Evolutionary conservation across 441 rosid genomes (phyloP), one percentile per base, ranked within the genome.

Genomic region (Francoa sonchifolia): DNA sequence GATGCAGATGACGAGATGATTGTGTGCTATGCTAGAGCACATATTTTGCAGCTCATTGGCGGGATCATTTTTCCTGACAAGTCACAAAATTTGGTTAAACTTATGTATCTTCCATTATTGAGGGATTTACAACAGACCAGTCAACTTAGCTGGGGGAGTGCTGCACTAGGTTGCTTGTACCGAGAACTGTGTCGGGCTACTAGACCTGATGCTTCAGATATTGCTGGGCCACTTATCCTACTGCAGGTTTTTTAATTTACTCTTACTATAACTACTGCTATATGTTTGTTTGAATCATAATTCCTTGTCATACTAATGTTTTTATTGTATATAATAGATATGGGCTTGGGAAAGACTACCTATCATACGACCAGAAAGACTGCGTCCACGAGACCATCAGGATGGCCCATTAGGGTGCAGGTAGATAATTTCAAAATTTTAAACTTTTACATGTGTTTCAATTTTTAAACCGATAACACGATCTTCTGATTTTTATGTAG

Each of bases 311-410:
- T 23, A 23, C 7, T 23, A n/a, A n/a, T 23, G 27, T 23, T 9
- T 11, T 12, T 33, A 2, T 8, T 7, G 12, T 8, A 4, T 33
- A 18, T 2, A 11, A 33, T 5, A 33, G 37, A 6, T 42, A 23
- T 42, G 33, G 46, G 46, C 46, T 5, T 42, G 18, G 32, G 46
- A 42, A 3, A 12, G 46, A 26, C 13, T 26, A 8, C 32, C 30
- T 13, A 10, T 11, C 12, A n/a, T 10, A 13, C 32, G 20, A 6
- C 19, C 11, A 8, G 32, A 13, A 6, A 9, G 7, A 15, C 19
- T 22, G 18, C 8, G n/a, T 22, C 6, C 20, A 13, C 25, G 20
- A n/a, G n/a, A n/a, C n/a, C n/a, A n/a, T n/a, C n/a, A n/a, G n/a
- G n/a, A n/a, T n/a, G n/a, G n/a, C n/a, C 37, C 37, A 12, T 33